Evolutionary conservation across 345 rosid species (phyloP).

Genomic region (Camelina laxa): DNA sequence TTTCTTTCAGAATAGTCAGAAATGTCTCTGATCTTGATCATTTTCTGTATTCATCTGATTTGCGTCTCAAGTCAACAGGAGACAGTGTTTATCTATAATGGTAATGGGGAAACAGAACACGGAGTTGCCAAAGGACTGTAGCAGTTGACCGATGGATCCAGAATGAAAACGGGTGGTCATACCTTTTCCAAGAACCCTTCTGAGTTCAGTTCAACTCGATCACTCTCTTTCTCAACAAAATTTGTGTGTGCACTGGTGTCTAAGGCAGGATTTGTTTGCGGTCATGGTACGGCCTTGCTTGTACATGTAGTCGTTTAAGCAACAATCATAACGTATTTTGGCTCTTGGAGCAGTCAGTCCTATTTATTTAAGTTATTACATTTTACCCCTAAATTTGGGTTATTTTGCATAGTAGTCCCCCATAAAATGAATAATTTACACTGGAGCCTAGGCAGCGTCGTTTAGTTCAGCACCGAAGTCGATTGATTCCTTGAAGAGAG

Average conservation of each 20-base stretch:
- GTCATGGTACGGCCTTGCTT: constrained; percentile 49
- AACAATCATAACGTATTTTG: constrained; percentile 25
- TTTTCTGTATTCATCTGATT: constrained; percentile 31
- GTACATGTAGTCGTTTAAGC: constrained; percentile 16
- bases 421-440: too few relatives aligned
- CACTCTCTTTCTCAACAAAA: constrained; percentile 42
- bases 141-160: constrained; percentile 56
- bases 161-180: constrained; percentile 39
- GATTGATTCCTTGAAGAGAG: too few relatives aligned
- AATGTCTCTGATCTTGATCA: constrained; percentile 27
- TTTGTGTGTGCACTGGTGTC: constrained; percentile 52
- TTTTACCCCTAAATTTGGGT: too few relatives aligned
- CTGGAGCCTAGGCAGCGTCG: too few relatives aligned
- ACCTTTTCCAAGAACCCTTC: constrained; percentile 44
- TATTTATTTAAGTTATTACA: too few relatives aligned
- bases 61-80: constrained; percentile 37
- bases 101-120: constrained; percentile 43
- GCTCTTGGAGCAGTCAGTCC: constrained; percentile 29
- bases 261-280: constrained; percentile 28
- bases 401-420: too few relatives aligned
- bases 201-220: too few relatives aligned
- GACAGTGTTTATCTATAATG: constrained; percentile 44
- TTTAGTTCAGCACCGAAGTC: too few relatives aligned
- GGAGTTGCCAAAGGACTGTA: constrained; percentile 51
- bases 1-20: constrained; percentile 7